Evolutionary conservation across 352 stramenopile genomes (phyloP).

Genomic region (Peronospora farinosa): DNA sequence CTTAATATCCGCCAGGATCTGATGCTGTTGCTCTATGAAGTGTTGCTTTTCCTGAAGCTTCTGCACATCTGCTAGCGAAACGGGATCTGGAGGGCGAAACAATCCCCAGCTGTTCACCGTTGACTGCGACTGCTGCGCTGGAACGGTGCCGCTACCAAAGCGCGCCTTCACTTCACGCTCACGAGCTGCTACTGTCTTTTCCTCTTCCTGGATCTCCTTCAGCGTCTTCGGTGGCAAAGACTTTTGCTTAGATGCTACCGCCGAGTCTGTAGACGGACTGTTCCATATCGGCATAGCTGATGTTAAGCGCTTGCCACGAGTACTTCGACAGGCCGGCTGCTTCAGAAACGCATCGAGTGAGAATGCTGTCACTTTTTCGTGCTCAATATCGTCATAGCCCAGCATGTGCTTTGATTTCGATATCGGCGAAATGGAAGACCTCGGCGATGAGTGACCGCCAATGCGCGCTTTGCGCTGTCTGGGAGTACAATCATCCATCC

Average conservation of each 20-base stretch:
- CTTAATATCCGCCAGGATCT: constrained; percentile 60
- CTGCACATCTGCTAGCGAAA: constrained; percentile 63
- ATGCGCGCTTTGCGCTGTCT: constrained; percentile 28
- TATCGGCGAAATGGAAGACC: constrained; percentile 21
- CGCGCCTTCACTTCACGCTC: constrained; percentile 46
- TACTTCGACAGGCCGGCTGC: constrained; percentile 23
- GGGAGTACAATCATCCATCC: constrained; percentile 16
- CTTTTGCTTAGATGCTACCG: constrained; percentile 12
- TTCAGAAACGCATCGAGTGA: constrained; percentile 65
- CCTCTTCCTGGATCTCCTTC: constrained; percentile 64
- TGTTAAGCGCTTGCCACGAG: constrained; percentile 10
- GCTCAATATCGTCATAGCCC: constrained; percentile 42
- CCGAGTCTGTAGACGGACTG: constrained; percentile 2
- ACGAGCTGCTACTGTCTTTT: constrained; percentile 33
- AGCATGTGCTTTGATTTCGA: constrained; percentile 33
- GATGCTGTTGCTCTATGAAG: constrained; percentile 56
- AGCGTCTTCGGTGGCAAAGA: constrained; percentile 32
- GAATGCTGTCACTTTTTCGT: constrained; percentile 43
- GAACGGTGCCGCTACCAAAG: constrained; percentile 19
- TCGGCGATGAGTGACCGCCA: constrained; percentile 21
- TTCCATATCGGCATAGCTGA: constrained; percentile 22
- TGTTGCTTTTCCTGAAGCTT: constrained; percentile 55
- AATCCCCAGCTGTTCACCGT: constrained; percentile 72
- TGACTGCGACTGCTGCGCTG: constrained; percentile 28
- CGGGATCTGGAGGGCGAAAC: constrained; percentile 32